Base-by-base conservation (phyloP, 2,329 filamentous ascomycete genomes). In the Fusarium equiseti region DNA sequence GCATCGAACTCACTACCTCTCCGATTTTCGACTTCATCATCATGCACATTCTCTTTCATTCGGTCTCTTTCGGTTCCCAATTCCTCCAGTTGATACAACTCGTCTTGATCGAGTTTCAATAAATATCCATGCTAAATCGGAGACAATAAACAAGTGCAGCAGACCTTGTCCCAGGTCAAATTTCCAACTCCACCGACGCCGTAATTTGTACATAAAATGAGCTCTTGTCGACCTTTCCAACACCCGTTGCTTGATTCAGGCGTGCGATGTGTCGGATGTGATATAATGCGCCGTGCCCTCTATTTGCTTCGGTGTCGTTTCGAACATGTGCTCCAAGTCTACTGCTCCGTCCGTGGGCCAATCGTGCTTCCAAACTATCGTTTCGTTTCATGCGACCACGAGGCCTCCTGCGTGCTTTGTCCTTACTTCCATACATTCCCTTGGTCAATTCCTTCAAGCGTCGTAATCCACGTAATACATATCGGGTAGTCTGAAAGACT, bases 161-260 rank as follows among this genome's bases (percentile, higher is more conserved):
- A 51, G 65, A 70, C 65, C 72, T 71, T 50, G 43, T 66, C 62
- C 55, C 54, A 68, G 68, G 61, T 66, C 63, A 44, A 59, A 38
- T 61, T 50, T 50, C 62, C 66, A 75, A 75, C 63, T 60, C 73
- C 73, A 50, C 55, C 43, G 45, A 66, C 73, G 59, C 73, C 73
- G 50, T 72, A 61, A 51, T 64, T 61, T 73, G 60, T 54, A 68
- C 58, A 62, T 74, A 64, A 53, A 71, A 61, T 58, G 58, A 27
- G 29, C 18, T 59, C 31, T 24, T 63, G 50, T 52, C 38, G 29
- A 66, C 32, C 20, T 43, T 27, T 20, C 38, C 26, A 46, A 54
- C 49, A 43, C 48, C 40, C 29, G 29, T 60, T 18, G 29, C 35
- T 56, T 58, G 49, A 40, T 50, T 26, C 31, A 52, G 35, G 59